phyloP scores from a whole-genome alignment of 23 red algal genomes.

The Pyropia haitanensis region DNA sequence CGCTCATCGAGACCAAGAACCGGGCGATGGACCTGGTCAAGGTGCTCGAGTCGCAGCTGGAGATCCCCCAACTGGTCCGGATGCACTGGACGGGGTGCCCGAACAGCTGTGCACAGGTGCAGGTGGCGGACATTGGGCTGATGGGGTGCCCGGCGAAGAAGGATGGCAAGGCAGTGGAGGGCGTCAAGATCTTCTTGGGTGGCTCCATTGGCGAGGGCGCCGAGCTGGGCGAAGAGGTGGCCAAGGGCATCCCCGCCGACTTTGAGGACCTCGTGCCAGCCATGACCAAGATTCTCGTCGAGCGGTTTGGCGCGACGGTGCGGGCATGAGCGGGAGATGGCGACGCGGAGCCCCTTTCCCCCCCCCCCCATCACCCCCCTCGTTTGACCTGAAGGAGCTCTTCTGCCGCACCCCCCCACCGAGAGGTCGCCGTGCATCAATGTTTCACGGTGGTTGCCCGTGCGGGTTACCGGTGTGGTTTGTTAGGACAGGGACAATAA shows the following conservation, averaged over 20 bases:
- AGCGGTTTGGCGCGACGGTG: conserved; percentile 31
- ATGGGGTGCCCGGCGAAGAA: conserved; percentile 65
- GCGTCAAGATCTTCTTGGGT: conserved; percentile 65
- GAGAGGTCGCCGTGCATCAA: too few species aligned
- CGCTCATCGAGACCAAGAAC: conserved; percentile 80
- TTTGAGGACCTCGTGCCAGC: conserved; percentile 41
- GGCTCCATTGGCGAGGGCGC: conserved; percentile 59
- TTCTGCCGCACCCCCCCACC: too few species aligned
- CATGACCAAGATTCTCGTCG: conserved; percentile 35
- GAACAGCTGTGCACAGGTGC: conserved; percentile 84
- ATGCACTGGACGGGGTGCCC: conserved; percentile 90
- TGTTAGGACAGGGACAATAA: too few species aligned
- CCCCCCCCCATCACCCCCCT: too few species aligned
- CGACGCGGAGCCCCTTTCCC: too few species aligned
- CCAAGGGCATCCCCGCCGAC: conserved; percentile 31
- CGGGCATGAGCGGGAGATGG: too few species aligned
- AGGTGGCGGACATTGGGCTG: conserved; percentile 86
- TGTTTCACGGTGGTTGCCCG: too few species aligned
- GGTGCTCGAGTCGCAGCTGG: conserved; percentile 34
- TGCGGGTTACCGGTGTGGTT: too few species aligned
- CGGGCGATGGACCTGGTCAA: conserved; percentile 48
- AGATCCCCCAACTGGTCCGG: conserved; percentile 44
- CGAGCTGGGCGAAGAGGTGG: conserved; percentile 22
- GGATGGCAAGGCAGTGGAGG: conserved; percentile 73
- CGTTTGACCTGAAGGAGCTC: too few species aligned